Evolutionary conservation across 768 basidiomycete genomes (phyloP), one percentile per base, ranked within the genome.

Genomic region (Xerocomellus intermedius): DNA sequence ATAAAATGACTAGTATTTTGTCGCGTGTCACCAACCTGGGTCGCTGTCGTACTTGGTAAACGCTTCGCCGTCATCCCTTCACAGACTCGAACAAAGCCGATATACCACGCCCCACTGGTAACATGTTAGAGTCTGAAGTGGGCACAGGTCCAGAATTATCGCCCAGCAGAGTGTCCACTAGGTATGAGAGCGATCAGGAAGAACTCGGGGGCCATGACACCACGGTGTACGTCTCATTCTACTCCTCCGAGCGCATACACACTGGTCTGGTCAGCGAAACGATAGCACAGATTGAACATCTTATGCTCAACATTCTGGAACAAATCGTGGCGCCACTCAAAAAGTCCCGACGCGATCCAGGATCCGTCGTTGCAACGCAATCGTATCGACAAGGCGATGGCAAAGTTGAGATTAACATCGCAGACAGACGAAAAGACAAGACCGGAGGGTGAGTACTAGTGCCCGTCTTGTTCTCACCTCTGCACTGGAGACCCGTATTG

Each of bases 351-450:
- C 37, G 51, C 32, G 33, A 45, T n/a, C 37, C 1, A 39, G 43
- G 35, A 19, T 48, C 39, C 8, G n/a, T 32, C 21, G 30, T 7
- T 42, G 17, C 33, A 39, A 33, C 38, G 3, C 64, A 39, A 8
- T 43, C 50, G n/a, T 54, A 48, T 14, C 56, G 57, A 45, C 47
- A 32, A 30, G 43, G 24, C 42, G 43, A 57, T 21, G 38, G 38
- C 49, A 76, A 62, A 51, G 44, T 79, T 6, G 64, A 70, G 39
- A 58, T 80, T 24, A 65, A 51, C 10, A 55, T 80, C 19, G 64
- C 67, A 5, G 67, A 78, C 55, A 66, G 79, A 48, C 69, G 60
- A 37, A 78, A 74, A 55, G 56, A 58, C 7, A 48, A 55, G 36
- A 19, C 41, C 5, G 65, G 67, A 46, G 68, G 70, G 78, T 77